Base-by-base conservation (phyloP, 352 stramenopile species). In the Pythium oligandrum region DNA sequence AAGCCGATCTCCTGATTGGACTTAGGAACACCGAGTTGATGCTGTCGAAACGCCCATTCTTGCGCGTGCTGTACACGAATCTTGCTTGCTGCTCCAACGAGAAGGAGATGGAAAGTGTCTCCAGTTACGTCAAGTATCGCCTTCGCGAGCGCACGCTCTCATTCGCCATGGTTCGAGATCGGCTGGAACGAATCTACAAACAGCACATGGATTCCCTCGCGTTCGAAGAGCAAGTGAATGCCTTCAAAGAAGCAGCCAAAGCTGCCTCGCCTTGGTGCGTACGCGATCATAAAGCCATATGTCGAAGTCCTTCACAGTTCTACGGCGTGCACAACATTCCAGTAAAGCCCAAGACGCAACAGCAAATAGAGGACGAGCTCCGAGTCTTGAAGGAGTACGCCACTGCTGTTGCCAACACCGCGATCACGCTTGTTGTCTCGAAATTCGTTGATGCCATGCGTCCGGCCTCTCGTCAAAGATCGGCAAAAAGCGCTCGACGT, bases 241-340 rank as follows among this genome's bases (percentile, higher is more conserved):
- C 51, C 1, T 87, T 83, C 54, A 64, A 73, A 32, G 50, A 51
- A 10, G 65, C 76, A n/a, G 74, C 76, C 3, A 63, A 63, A 34
- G 63, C 65, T 10, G 69, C 64, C 34, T 89, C 78, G 9, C 68
- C 59, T 4, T 89, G 78, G 78, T 87, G 78, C 48, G 75, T 87
- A 9, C 74, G 73, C 12, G 65, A 87, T 34, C 44, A 47, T 1
- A 81, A 78, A 44, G 75, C 58, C 42, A 65, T 83, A 10, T 64
- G 71, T 39, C 55, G 54, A 4, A 71, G 61, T 2, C 75, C 74
- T 9, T 74, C 74, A 43, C 61, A 73, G 53, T 68, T 78, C 17
- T 89, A 89, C 30, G 55, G 53, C 4, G 64, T 89, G 2, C 72
- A 87, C 42, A 63, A 74, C 3, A 45, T 89, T 6, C 75, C 73